Conservation (phyloP, 2,329 filamentous ascomycete species). For the Fusarium sublunatum region DNA sequence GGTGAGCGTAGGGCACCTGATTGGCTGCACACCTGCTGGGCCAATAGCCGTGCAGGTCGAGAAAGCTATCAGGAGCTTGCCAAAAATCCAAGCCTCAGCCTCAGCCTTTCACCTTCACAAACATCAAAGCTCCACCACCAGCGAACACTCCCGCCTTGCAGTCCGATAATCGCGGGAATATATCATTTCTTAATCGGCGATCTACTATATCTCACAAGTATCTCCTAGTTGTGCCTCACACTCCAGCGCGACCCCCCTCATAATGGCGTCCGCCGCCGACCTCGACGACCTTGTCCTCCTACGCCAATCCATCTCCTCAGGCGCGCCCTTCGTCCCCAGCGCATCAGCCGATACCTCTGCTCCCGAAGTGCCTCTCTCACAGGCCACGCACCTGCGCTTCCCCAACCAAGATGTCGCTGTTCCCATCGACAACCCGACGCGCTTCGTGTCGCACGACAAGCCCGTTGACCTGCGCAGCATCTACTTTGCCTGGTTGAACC, state of each 20-base stretch:
- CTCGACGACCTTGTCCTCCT: conserved; percentile 85
- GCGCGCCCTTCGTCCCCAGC: conserved; percentile 77
- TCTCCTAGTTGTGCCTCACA: conserved; percentile 1
- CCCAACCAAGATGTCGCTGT: conserved; percentile 70
- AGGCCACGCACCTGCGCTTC: conserved; percentile 85
- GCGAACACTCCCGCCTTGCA: conserved; percentile 6
- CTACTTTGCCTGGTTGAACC: conserved; percentile 96
- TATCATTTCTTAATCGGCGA: neutral
- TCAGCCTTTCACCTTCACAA: conserved; percentile 43
- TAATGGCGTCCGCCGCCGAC: conserved; percentile 67
- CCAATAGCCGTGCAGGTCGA: conserved; percentile 23
- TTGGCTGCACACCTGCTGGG: conserved; percentile 23
- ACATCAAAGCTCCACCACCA: conserved; percentile 13
- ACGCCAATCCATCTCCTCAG: conserved; percentile 81
- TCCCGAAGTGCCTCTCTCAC: conserved; percentile 72
- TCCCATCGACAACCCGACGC: conserved; percentile 78
- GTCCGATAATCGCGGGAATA: neutral
- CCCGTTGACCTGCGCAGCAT: conserved; percentile 91
- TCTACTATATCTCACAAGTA: neutral
- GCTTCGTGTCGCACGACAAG: conserved; percentile 82
- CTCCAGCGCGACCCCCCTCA: conserved; percentile 36
- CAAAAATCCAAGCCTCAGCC: conserved; percentile 42
- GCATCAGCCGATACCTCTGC: conserved; percentile 73
- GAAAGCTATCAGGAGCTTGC: conserved; percentile 30
- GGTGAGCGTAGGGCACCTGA: conserved; percentile 20